A percentile compares a stretch with the other conserved stretches of the same genome.
phyloP scores from a whole-genome alignment of 2,329 filamentous ascomycete species.

The Akanthomyces lecanii region DNA sequence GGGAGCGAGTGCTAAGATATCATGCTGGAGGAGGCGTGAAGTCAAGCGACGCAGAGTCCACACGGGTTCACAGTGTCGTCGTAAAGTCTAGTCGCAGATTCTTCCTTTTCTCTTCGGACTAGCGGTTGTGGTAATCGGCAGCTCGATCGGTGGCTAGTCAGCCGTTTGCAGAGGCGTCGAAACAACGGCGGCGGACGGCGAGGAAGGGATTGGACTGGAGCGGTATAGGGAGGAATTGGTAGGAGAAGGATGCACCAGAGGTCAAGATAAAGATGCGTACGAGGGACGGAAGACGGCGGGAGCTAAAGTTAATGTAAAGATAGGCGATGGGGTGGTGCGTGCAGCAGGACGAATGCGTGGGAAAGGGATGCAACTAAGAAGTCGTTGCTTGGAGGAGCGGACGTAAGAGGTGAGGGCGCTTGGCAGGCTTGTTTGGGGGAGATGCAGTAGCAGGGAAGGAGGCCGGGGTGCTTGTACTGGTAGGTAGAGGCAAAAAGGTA shows the following conservation, averaged over 20 bases:
- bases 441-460: neutral
- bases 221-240: neutral
- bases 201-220: neutral
- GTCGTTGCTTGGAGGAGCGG: slow-evolving; percentile 2
- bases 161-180: neutral
- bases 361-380: slow-evolving; percentile 14
- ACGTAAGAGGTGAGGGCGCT: slow-evolving; percentile 6
- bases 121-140: neutral
- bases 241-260: neutral
- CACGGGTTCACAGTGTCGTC: neutral
- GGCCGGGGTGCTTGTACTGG: neutral
- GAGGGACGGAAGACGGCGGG: neutral
- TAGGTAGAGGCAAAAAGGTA: neutral
- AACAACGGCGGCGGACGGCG: neutral
- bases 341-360: neutral
- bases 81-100: neutral
- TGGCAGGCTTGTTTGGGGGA: neutral
- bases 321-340: neutral
- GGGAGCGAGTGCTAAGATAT: slow-evolving; percentile 13
- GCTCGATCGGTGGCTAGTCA: neutral
- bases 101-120: neutral
- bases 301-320: neutral
- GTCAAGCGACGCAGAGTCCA: neutral
- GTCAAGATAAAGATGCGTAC: neutral
- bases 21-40: slow-evolving; percentile 16